Percentiles rank a stretch among this genome's conserved stretches.
phyloP scores from a whole-genome alignment of 805 yeast genomes.

The Kodamaea kakaduensis region DNA sequence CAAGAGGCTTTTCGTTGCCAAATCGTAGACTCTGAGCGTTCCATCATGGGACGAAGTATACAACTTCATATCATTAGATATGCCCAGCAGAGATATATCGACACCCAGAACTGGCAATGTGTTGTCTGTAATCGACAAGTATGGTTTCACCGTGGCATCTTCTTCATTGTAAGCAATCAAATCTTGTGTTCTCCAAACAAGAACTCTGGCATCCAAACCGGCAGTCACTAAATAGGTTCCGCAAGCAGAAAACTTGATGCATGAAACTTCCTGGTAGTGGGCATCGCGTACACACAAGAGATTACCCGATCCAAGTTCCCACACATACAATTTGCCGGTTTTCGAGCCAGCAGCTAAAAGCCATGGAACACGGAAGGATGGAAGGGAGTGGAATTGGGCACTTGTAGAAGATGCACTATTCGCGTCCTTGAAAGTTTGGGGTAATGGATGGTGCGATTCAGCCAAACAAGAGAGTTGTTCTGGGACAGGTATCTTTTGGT shows the following conservation, averaged over 20 bases:
- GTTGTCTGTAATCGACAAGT: constrained; percentile 58
- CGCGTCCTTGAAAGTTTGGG: too few relatives aligned
- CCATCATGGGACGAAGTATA: constrained; percentile 70
- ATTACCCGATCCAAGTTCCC: constrained; percentile 81
- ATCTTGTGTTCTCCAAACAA: constrained; percentile 69
- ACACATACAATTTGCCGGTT: constrained; percentile 74
- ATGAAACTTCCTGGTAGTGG: constrained; percentile 75
- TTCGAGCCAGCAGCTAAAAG: constrained; percentile 68
- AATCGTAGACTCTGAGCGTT: constrained; percentile 68
- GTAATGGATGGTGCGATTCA: constrained; percentile 34
- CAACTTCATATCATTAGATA: constrained; percentile 55
- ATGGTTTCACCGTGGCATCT: constrained; percentile 48
- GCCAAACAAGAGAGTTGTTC: constrained; percentile 64
- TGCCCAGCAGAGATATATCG: constrained; percentile 46
- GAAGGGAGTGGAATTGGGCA: constrained; percentile 21
- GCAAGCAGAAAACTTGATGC: constrained; percentile 56
- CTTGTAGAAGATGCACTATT: too few relatives aligned
- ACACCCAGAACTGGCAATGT: constrained; percentile 50
- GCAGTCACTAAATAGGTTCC: constrained; percentile 65
- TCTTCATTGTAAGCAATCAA: constrained; percentile 39
- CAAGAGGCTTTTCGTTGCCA: constrained; percentile 43
- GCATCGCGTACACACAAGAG: constrained; percentile 70
- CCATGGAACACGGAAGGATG: constrained; percentile 53
- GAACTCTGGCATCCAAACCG: constrained; percentile 77
- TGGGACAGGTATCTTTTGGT: constrained; percentile 80